Conservation (phyloP, 75 land plant species). For the Sequoiadendron giganteum region DNA sequence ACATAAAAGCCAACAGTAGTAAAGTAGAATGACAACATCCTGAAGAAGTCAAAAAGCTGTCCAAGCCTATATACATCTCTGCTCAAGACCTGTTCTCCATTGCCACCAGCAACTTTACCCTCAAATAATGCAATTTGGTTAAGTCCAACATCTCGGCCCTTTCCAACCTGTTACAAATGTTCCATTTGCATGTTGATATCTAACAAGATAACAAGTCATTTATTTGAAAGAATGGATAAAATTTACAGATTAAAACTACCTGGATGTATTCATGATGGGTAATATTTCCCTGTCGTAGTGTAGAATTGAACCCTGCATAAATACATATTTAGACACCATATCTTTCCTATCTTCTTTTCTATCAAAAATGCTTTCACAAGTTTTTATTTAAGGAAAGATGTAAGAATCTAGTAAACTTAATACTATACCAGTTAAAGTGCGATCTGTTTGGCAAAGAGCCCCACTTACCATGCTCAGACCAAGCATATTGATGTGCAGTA, state of each 20-base stretch:
- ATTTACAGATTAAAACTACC: slow-evolving; percentile 22
- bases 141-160: too few species aligned
- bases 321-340: not conserved
- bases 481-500: too few species aligned
- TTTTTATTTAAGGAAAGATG: not conserved
- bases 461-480: too few species aligned
- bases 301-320: slow-evolving; percentile 82
- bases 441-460: too few species aligned
- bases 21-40: slow-evolving; percentile 86
- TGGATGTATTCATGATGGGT: slow-evolving; percentile 97
- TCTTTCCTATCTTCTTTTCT: not conserved
- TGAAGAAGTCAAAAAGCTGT: slow-evolving; percentile 81
- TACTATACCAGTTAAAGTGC: not conserved
- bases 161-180: slow-evolving; percentile 62
- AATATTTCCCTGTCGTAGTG: slow-evolving; percentile 82
- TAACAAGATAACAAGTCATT: not conserved
- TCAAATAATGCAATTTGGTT: too few species aligned
- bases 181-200: not conserved
- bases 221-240: not conserved
- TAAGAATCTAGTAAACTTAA: not conserved
- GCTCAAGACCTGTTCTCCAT: too few species aligned
- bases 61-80: slow-evolving; percentile 78
- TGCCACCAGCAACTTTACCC: too few species aligned
- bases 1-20: slow-evolving; percentile 87
- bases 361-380: not conserved